These are phyloP conservation scores for Botryotinia convoluta DNA, from an alignment of 2,329 filamentous ascomycete species.

Conservation along the genomic window DNA sequence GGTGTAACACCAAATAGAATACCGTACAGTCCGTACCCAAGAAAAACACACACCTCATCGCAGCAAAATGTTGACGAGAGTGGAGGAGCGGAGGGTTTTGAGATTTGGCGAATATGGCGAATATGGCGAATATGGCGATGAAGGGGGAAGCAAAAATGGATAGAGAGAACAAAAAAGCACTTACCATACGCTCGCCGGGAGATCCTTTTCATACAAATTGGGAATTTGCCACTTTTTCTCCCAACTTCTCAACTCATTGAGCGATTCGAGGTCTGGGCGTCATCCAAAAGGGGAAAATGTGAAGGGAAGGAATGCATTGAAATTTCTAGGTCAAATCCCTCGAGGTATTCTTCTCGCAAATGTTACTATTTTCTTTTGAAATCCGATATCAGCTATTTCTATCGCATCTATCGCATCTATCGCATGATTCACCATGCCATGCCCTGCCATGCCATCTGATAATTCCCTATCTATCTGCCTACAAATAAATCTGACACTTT, in stretches of 20 bases:
- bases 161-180: background rate
- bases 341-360: background rate
- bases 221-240: background rate
- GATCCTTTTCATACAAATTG: constrained; percentile 5
- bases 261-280: background rate
- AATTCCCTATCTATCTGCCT: constrained; percentile 5
- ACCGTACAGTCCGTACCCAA: background rate
- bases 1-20: background rate
- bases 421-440: constrained; percentile 4
- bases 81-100: background rate
- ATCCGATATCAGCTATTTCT: background rate
- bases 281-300: background rate
- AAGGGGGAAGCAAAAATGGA: background rate
- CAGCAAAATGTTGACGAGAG: background rate
- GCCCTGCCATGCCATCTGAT: constrained; percentile 3
- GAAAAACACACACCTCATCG: background rate
- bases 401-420: constrained; percentile 14
- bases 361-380: constrained; percentile 12
- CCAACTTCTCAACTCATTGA: background rate
- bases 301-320: background rate
- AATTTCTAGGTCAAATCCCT: constrained; percentile 1
- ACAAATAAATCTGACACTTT: background rate
- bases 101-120: background rate
- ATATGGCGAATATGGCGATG: background rate
- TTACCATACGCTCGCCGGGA: constrained; percentile 16